Base-by-base conservation (phyloP, 2,329 filamentous ascomycete species). In the Chaetomiaceae sp. region DNA sequence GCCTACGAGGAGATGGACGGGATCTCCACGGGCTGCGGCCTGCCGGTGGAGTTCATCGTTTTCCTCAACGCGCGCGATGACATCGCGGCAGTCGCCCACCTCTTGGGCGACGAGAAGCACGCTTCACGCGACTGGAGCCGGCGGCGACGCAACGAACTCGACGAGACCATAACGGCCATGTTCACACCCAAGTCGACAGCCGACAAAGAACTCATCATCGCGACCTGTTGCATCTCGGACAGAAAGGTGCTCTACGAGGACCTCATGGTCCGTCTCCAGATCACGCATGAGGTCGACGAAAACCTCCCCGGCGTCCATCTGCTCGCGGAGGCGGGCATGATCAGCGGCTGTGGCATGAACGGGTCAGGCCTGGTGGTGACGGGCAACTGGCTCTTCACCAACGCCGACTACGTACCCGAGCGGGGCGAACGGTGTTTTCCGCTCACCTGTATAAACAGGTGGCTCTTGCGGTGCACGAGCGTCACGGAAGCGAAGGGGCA, bases 301-400 rank as follows among this genome's bases (percentile, higher is more conserved):
- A 30, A 52, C 6, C 26, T 45, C 19, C 52, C 56, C 8, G 51
- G 51, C 30, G 47, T 62, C 19, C 56, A 63, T 36, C 42, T 58
- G 20, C 30, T 62, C 8, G 59, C 57, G 3, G 60, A 64, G 43
- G 62, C 58, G 9, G 61, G 61, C 18, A 59, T 62, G 47, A 50
- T 64, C 14, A 54, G 45, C 11, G 55, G 60, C 22, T 38, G 41
- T 19, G 61, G 58, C 27, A 60, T 64, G 58, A 64, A 60, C 41
- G 58, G 59, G 10, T 33, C 45, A 3, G 60, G 61, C 5, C 29
- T 63, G 9, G 54, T 45, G 6, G 54, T 62, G 10, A 55, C 54
- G 14, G 57, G 58, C 15, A 64, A 63, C 49, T 57, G 56, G 20
- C 50, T 63, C 14, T 40, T 53, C 33, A 59, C 48, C 4, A 56